A percentile compares a stretch with the other conserved stretches of the same genome.
phyloP scores from a whole-genome alignment of 129 eudicot genomes.

The Solidago caesia region DNA sequence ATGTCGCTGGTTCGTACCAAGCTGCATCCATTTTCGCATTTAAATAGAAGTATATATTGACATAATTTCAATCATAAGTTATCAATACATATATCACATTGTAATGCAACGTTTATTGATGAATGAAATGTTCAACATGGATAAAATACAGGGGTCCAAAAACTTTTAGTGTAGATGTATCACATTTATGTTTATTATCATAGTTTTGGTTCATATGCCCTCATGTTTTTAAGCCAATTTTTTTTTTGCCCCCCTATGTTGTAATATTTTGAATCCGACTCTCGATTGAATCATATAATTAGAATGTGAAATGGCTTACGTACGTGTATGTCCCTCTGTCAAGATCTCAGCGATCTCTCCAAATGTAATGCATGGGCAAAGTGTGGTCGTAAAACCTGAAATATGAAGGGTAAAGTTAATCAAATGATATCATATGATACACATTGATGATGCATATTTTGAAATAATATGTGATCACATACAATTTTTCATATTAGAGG shows the following conservation, averaged over 20 bases:
- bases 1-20: conserved; percentile 39
- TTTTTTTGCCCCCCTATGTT: too few relatives aligned
- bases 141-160: too few relatives aligned
- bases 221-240: too few relatives aligned
- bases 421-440: conserved; percentile 2
- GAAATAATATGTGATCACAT: background rate
- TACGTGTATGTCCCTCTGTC: conserved; percentile 61
- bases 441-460: background rate
- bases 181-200: too few relatives aligned
- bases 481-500: conserved; percentile 47
- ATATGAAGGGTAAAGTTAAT: background rate
- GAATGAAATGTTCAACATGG: background rate
- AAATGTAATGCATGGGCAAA: conserved; percentile 57
- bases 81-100: background rate
- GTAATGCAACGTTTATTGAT: background rate
- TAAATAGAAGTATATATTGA: background rate
- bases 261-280: too few relatives aligned
- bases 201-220: too few relatives aligned
- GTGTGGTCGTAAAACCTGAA: conserved; percentile 40
- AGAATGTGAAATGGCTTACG: background rate
- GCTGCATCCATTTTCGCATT: conserved; percentile 29
- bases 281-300: background rate
- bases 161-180: too few relatives aligned
- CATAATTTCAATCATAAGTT: background rate
- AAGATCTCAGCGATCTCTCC: conserved; percentile 65